Evolutionary conservation across 177 flowering plant species (phyloP), one percentile per base, ranked within the genome.

Genomic region (Vitis hybrid): DNA sequence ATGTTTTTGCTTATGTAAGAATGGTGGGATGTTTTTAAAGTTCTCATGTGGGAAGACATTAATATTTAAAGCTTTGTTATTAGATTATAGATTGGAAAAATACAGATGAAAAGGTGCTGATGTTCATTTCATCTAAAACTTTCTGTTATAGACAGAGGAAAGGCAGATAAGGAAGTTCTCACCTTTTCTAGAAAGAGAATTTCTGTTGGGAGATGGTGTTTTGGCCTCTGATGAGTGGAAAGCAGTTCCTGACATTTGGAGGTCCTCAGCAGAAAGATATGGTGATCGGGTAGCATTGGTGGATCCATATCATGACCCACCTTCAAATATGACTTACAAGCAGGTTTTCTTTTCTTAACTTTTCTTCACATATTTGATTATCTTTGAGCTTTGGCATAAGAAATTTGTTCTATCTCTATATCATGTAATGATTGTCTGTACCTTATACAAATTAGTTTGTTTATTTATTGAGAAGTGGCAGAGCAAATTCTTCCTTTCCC

Each of bases 191-290:
- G 90, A 86, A 66, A 67, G 82, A 60, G 69, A 13, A n/a, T 64
- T 78, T 9, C 71, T 81, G 62, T 74, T 80, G 48, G 67, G 58
- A 53, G 72, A 73, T 57, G 69, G 59, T 55, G 56, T 61, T 12
- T 52, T 70, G 75, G 60, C 68, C 29, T 75, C 79, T 71, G 61
- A 65, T 9, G 88, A 83, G 15, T 86, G 88, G 86, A 80, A 75
- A 74, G 77, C 83, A 13, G 84, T 86, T 62, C 90, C 90, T 48
- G 90, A 86, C 71, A 86, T 86, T 53, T 86, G 90, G 90, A 85
- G 78, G 74, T 75, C 82, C 11, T 67, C 80, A 45, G 84, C 88
- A 12, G 90, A 86, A 67, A 86, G 74, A 67, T 86, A 39, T 39
- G 45, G 45, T 39, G 45, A 39, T 39, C 45, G 45, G 45, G 45